Conservation (phyloP, 371 early-diverging fungal species). For the Choanephora cucurbitarum region DNA sequence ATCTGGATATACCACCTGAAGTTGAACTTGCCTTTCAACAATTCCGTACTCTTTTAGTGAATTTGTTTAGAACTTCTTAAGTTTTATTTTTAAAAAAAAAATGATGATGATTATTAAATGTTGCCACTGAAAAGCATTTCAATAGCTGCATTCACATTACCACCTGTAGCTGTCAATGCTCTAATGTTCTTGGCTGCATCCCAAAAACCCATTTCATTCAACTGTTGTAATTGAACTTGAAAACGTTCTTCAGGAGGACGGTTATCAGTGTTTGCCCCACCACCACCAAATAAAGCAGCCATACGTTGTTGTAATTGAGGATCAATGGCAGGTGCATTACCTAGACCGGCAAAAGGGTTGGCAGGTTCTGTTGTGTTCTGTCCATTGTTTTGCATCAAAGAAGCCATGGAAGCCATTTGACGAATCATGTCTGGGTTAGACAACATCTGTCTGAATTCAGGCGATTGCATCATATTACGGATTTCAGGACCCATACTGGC, state of each 20-base stretch:
- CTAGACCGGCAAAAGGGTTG: conserved; percentile 72
- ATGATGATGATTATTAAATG: conserved; percentile 1
- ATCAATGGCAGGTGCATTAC: conserved; percentile 48
- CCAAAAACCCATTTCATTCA: conserved; percentile 97
- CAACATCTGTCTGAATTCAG: conserved; percentile 84
- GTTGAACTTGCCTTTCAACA: conserved; percentile 46
- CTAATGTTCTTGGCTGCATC: conserved; percentile 89
- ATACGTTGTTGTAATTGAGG: conserved; percentile 53
- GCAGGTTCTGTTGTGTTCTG: conserved; percentile 20
- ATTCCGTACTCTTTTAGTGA: conserved; percentile 37
- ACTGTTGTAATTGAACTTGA: conserved; percentile 86
- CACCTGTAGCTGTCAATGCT: conserved; percentile 82
- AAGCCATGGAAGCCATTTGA: conserved; percentile 75
- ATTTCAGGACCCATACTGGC: conserved; percentile 85
- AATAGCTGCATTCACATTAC: conserved; percentile 93
- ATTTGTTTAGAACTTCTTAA: conserved; percentile 35
- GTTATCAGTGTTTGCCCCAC: conserved; percentile 34
- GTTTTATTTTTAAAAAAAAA: conserved; percentile 6
- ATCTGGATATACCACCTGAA: conserved; percentile 15
- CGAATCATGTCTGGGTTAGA: conserved; percentile 83
- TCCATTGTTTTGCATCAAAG: conserved; percentile 61
- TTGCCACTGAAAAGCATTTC: conserved; percentile 73
- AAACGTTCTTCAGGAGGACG: conserved; percentile 90
- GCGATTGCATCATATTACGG: conserved; percentile 77
- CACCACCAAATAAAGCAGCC: conserved; percentile 40